These are phyloP conservation scores for Metarhizium brunneum DNA, from an alignment of 2,329 filamentous ascomycete species.

Conservation along the genomic window DNA sequence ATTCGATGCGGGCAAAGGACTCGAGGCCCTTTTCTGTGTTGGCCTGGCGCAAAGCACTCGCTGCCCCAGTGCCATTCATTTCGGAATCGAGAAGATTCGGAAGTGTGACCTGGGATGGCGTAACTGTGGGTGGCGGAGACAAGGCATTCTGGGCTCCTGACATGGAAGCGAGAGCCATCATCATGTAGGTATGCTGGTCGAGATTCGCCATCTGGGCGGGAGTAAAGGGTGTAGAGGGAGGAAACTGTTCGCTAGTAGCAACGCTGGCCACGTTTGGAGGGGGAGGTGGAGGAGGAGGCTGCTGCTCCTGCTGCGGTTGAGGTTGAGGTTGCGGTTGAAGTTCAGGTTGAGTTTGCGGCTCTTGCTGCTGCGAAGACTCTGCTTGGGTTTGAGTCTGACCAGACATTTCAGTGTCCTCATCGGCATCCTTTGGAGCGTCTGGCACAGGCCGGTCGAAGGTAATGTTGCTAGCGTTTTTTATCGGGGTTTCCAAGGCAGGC, in stretches of 20 bases:
- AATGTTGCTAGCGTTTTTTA: neutral
- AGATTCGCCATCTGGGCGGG: constrained; percentile 21
- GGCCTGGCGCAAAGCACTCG: constrained; percentile 24
- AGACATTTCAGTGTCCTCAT: constrained; percentile 1
- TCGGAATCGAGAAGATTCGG: constrained; percentile 25
- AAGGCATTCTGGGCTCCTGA: constrained; percentile 26
- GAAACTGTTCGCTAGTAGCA: constrained; percentile 15
- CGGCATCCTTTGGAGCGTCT: constrained; percentile 8
- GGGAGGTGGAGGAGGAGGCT: neutral
- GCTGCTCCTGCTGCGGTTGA: neutral
- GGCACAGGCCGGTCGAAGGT: constrained; percentile 10
- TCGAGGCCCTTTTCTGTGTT: constrained; percentile 35
- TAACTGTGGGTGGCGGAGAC: constrained; percentile 34
- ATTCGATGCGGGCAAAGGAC: constrained; percentile 54
- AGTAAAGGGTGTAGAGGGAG: constrained; percentile 24
- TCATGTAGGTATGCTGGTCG: constrained; percentile 32
- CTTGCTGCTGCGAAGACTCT: constrained; percentile 8
- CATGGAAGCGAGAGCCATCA: constrained; percentile 35
- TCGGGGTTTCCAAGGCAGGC: neutral
- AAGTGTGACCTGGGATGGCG: constrained; percentile 35
- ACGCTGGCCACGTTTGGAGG: constrained; percentile 6
- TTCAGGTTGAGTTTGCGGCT: neutral
- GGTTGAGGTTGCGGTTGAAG: neutral
- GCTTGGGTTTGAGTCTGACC: constrained; percentile 4
- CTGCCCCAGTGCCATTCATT: constrained; percentile 17